Evolutionary conservation across 331 rosid genomes (phyloP).

Genomic region (Malus hybrid): DNA sequence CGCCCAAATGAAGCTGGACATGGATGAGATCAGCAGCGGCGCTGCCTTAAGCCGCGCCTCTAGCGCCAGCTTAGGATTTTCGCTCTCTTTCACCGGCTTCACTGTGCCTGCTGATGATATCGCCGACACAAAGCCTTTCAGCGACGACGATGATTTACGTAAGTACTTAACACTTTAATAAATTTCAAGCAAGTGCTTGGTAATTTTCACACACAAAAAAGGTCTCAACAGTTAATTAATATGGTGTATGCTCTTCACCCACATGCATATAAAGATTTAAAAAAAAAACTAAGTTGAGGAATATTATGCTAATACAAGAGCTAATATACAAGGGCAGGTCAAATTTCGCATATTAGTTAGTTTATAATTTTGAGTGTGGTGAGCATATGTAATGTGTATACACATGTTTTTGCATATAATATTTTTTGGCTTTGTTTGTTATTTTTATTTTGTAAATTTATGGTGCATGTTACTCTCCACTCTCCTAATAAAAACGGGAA

Average conservation of each 20-base stretch:
- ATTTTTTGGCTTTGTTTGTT: background rate
- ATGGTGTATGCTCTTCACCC: background rate
- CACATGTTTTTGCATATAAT: background rate
- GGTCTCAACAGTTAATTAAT: background rate
- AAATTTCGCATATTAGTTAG: background rate
- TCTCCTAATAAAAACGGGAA: background rate
- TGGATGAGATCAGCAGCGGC: conserved; percentile 72
- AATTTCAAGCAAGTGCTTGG: background rate
- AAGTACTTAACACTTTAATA: conserved; percentile 10
- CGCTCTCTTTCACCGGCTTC: conserved; percentile 94
- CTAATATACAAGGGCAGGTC: too few species aligned
- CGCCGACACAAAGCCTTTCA: conserved; percentile 63
- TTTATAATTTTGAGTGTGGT: background rate
- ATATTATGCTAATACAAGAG: background rate
- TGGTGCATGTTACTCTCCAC: background rate
- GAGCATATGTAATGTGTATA: background rate
- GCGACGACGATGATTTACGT: conserved; percentile 75
- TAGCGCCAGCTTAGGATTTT: conserved; percentile 91
- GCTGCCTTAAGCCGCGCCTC: conserved; percentile 94
- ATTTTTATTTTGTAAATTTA: too few species aligned
- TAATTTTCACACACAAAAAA: background rate
- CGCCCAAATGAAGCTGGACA: conserved; percentile 71
- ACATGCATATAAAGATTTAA: background rate
- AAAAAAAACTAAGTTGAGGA: background rate
- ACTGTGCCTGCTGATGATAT: conserved; percentile 70